Percentiles rank a stretch among this genome's conserved stretches.
Conservation (phyloP, 495 filamentous ascomycete genomes). For the Talaromyces borbonicus region DNA sequence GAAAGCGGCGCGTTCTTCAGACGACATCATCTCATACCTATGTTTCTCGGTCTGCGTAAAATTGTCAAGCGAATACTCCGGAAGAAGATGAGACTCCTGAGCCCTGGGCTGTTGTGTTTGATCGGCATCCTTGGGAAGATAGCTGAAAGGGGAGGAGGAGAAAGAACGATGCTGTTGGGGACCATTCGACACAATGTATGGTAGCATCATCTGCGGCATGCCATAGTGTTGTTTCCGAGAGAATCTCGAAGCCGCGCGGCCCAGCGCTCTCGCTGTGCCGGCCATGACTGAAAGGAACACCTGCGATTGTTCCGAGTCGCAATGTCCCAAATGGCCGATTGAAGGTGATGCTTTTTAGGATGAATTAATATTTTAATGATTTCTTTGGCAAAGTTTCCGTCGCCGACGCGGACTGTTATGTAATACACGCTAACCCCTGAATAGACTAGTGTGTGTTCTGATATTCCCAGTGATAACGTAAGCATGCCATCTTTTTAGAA, state of each 20-base stretch:
- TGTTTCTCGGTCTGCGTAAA: conserved; percentile 33
- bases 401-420: background rate
- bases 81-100: conserved; percentile 24
- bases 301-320: too few relatives aligned
- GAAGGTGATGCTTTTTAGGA: conserved; percentile 1
- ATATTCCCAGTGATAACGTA: background rate
- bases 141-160: conserved; percentile 27
- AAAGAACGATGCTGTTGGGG: conserved; percentile 24
- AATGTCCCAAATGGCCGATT: background rate
- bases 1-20: conserved; percentile 35
- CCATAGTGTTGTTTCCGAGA: conserved; percentile 16
- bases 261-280: conserved; percentile 29
- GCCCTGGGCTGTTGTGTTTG: conserved; percentile 21
- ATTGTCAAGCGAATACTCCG: conserved; percentile 30
- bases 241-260: conserved; percentile 25
- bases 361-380: too few relatives aligned
- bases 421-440: background rate
- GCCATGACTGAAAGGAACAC: conserved; percentile 23
- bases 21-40: conserved; percentile 38
- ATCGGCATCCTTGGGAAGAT: conserved; percentile 29
- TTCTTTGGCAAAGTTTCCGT: conserved; percentile 2
- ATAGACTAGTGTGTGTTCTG: too few relatives aligned
- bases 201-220: background rate
- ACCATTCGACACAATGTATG: conserved; percentile 10
- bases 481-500: background rate